These are phyloP conservation scores for Tetradesmus lagerheimii DNA, from an alignment of 139 green algal genomes.

Conservation along the genomic window DNA sequence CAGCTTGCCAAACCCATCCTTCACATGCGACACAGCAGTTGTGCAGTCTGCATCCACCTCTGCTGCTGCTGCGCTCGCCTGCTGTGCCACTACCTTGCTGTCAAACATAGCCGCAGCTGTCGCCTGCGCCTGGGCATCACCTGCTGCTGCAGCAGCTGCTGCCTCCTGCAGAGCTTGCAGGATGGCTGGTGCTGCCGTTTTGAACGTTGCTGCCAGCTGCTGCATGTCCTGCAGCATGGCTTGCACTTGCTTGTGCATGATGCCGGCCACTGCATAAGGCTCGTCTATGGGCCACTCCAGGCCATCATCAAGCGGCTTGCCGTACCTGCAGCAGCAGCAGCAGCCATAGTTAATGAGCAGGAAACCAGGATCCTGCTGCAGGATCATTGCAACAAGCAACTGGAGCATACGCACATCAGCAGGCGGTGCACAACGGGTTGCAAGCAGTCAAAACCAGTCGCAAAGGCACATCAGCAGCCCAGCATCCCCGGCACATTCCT, in stretches of 20 bases:
- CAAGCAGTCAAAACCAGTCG: too few species aligned
- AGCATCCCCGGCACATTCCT: slow-evolving; percentile 3
- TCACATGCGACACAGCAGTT: neutral
- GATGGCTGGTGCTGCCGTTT: neutral
- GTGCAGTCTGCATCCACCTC: slow-evolving; percentile 25
- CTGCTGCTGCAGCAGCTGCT: slow-evolving; percentile 1
- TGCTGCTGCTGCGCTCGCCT: neutral
- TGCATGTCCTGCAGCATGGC: slow-evolving; percentile 22
- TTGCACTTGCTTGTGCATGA: slow-evolving; percentile 12
- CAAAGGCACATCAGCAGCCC: too few species aligned
- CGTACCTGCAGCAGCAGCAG: slow-evolving; percentile 60
- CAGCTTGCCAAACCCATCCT: slow-evolving; percentile 33
- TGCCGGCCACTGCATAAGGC: slow-evolving; percentile 67
- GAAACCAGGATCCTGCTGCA: too few species aligned
- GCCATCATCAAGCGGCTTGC: slow-evolving; percentile 49
- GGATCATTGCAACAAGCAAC: too few species aligned
- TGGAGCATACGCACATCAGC: too few species aligned
- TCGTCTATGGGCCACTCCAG: slow-evolving; percentile 62
- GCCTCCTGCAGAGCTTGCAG: neutral
- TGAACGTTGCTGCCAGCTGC: slow-evolving; percentile 10
- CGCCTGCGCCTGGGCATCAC: neutral
- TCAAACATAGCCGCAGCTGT: neutral
- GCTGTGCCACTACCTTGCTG: neutral
- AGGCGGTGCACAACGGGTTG: too few species aligned
- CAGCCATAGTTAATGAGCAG: neutral